These are phyloP conservation scores for Graphiopsis chlorocephala DNA, from an alignment of 2,329 filamentous ascomycete genomes.

Conservation along the genomic window DNA sequence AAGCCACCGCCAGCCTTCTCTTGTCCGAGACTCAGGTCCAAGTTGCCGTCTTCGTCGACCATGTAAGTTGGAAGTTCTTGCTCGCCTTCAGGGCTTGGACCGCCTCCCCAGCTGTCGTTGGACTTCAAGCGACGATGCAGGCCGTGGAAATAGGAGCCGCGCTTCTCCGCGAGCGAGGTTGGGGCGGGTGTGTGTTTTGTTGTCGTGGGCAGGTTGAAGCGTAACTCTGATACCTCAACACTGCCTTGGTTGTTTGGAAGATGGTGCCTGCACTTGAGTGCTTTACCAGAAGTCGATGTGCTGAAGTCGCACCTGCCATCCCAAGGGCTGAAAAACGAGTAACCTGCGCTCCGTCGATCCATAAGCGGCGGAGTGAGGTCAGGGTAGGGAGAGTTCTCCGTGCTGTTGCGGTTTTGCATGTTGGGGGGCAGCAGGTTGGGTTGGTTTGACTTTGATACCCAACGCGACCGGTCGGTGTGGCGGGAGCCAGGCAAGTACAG, in stretches of 20 bases:
- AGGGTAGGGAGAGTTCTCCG: slow-evolving; percentile 23
- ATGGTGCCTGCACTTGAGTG: slow-evolving; percentile 33
- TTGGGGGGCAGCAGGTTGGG: slow-evolving; percentile 29
- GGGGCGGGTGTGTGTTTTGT: slow-evolving; percentile 28
- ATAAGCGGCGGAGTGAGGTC: slow-evolving; percentile 26
- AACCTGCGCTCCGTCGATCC: slow-evolving; percentile 57
- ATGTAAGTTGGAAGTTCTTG: slow-evolving; percentile 21
- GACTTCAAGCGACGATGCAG: slow-evolving; percentile 12
- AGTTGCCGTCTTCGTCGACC: slow-evolving; percentile 40
- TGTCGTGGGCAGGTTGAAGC: slow-evolving; percentile 77
- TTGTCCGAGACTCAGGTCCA: slow-evolving; percentile 73
- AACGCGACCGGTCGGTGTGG: slow-evolving; percentile 24
- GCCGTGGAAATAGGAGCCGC: slow-evolving; percentile 19
- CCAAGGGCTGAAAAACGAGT: slow-evolving; percentile 83
- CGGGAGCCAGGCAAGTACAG: slow-evolving; percentile 49
- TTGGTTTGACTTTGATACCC: neutral
- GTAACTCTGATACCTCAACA: slow-evolving; percentile 71
- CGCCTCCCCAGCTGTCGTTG: slow-evolving; percentile 14
- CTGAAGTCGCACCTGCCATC: slow-evolving; percentile 81
- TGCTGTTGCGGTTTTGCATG: neutral
- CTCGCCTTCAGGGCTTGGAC: slow-evolving; percentile 6
- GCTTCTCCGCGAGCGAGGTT: slow-evolving; percentile 29
- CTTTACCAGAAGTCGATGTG: slow-evolving; percentile 70
- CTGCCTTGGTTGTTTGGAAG: slow-evolving; percentile 32
- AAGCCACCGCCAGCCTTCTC: slow-evolving; percentile 85